These are phyloP conservation scores for Delitschia confertaspora DNA, from an alignment of 495 filamentous ascomycete species.

Conservation along the genomic window DNA sequence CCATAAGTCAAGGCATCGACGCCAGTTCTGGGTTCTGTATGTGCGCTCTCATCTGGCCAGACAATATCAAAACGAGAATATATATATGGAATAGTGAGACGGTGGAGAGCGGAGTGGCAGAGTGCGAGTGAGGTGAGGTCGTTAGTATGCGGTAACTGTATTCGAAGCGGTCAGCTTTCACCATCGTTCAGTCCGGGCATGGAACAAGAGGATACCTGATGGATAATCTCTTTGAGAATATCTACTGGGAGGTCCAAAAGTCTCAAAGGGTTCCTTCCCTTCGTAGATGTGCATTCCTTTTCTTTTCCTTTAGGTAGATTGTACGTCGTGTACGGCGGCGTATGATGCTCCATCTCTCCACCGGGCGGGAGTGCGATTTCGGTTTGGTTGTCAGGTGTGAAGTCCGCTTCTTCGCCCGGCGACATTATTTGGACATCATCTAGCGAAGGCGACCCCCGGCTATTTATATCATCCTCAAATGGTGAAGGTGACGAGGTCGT, in stretches of 20 bases:
- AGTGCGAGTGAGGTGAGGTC: slow-evolving; percentile 77
- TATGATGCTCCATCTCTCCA: not conserved
- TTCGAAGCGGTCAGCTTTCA: slow-evolving; percentile 1
- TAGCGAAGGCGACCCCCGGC: slow-evolving; percentile 5
- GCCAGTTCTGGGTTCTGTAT: slow-evolving; percentile 58
- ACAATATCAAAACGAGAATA: slow-evolving; percentile 92
- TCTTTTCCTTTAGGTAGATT: slow-evolving; percentile 30
- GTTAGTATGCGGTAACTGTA: slow-evolving; percentile 75
- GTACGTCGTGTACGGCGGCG: not conserved
- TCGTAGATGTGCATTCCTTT: slow-evolving; percentile 22
- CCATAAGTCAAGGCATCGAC: slow-evolving; percentile 92
- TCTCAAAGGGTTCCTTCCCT: slow-evolving; percentile 33
- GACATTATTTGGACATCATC: slow-evolving; percentile 2
- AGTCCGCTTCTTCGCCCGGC: not conserved
- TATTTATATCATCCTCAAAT: slow-evolving; percentile 10
- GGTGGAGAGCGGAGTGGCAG: slow-evolving; percentile 76
- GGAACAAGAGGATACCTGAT: no score
- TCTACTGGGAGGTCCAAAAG: slow-evolving; percentile 82
- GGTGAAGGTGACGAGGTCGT: slow-evolving; percentile 13
- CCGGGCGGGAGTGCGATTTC: slow-evolving; percentile 4
- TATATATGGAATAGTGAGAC: slow-evolving; percentile 72
- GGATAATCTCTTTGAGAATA: slow-evolving; percentile 77
- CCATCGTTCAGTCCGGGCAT: no score
- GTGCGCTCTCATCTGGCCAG: slow-evolving; percentile 68
- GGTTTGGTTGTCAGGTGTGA: not conserved